Percentiles rank a stretch among this genome's conserved stretches.
These are phyloP conservation scores for Wickerhamiella vanderwaltii DNA, from an alignment of 805 yeast species.

Conservation along the genomic window DNA sequence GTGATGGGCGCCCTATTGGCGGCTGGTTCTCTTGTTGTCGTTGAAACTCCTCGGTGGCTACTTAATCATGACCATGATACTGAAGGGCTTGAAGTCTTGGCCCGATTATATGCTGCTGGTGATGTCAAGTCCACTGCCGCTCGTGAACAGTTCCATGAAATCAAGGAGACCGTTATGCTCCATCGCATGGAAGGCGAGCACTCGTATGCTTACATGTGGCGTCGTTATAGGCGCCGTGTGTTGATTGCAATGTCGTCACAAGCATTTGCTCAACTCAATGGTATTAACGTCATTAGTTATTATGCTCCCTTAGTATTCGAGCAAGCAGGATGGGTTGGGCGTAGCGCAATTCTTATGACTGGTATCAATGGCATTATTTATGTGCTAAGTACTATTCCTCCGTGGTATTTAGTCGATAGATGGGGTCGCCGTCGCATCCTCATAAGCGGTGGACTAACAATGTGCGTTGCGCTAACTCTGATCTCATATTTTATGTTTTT, in stretches of 20 bases:
- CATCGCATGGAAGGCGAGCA: slow-evolving; percentile 72
- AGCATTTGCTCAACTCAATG: slow-evolving; percentile 86
- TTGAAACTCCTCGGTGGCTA: slow-evolving; percentile 86
- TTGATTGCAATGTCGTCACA: slow-evolving; percentile 84
- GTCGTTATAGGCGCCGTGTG: slow-evolving; percentile 61
- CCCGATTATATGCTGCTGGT: slow-evolving; percentile 58
- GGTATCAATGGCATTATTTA: slow-evolving; percentile 61
- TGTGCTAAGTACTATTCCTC: slow-evolving; percentile 60
- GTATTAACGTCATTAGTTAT: slow-evolving; percentile 84
- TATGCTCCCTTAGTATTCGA: slow-evolving; percentile 92
- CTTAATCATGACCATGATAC: slow-evolving; percentile 63
- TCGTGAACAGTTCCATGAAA: slow-evolving; percentile 58
- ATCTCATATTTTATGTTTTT: slow-evolving; percentile 52
- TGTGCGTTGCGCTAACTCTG: slow-evolving; percentile 57
- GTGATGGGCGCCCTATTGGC: slow-evolving; percentile 56
- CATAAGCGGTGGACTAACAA: slow-evolving; percentile 62
- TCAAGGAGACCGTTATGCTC: slow-evolving; percentile 66
- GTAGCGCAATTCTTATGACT: slow-evolving; percentile 81
- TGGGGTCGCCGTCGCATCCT: slow-evolving; percentile 90
- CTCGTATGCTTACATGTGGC: slow-evolving; percentile 63
- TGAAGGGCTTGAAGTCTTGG: slow-evolving; percentile 77
- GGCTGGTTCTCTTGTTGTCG: slow-evolving; percentile 64
- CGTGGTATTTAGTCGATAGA: slow-evolving; percentile 79
- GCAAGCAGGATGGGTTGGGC: slow-evolving; percentile 88
- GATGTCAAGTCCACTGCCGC: slow-evolving; percentile 59